A percentile compares a stretch with the other conserved stretches of the same genome.
Conservation (phyloP, 306 rosid genomes). For the Castanea mollissima region DNA sequence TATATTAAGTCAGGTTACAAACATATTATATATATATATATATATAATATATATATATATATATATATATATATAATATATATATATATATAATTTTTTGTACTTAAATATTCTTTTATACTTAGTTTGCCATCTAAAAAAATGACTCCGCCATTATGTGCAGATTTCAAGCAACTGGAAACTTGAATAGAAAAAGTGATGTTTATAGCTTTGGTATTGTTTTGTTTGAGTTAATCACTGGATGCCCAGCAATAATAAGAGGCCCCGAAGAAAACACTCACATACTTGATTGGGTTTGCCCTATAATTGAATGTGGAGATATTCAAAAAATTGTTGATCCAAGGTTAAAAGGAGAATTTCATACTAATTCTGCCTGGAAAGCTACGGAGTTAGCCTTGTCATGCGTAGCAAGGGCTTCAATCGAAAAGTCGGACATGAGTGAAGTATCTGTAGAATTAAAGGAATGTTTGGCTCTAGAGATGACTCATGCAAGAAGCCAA, state of each 20-base stretch:
- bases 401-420: neutral
- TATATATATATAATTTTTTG: no score
- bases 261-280: neutral
- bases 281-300: no score
- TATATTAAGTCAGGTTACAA: no score
- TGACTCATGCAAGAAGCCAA: neutral
- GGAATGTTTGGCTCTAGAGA: neutral
- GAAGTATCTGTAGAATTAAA: neutral
- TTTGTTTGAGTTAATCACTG: constrained; percentile 13
- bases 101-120: no score
- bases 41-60: no score
- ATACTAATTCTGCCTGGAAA: neutral
- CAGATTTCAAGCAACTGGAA: neutral
- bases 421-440: constrained; percentile 4
- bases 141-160: no score
- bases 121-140: no score
- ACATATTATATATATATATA: no score
- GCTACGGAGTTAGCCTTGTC: neutral
- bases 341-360: constrained; percentile 24
- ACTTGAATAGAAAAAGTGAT: constrained; percentile 12
- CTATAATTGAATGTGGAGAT: constrained; percentile 10
- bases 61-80: no score
- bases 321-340: constrained; percentile 24
- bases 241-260: neutral
- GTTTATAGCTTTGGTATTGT: constrained; percentile 5